Conservation (phyloP, 441 rosid genomes). For the Eruca vesicaria region DNA sequence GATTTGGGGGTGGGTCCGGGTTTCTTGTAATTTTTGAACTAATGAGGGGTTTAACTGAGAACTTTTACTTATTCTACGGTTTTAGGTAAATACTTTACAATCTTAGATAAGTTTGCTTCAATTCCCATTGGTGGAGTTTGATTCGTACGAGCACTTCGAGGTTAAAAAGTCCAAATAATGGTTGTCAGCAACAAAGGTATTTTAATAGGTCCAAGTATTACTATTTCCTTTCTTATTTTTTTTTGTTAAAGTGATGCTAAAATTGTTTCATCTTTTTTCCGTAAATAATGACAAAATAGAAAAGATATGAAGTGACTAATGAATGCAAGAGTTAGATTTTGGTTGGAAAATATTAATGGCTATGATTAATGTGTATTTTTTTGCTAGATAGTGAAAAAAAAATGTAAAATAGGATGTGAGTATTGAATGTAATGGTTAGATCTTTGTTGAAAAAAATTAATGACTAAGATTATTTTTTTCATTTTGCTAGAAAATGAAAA, state of each 20-base stretch:
- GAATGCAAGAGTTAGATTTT: too few relatives aligned
- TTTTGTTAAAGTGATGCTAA: background rate
- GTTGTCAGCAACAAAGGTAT: background rate
- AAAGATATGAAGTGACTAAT: too few relatives aligned
- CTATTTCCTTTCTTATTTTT: background rate
- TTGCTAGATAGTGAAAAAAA: too few relatives aligned
- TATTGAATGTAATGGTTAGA: background rate
- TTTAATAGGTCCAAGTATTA: background rate
- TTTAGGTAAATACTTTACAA: background rate
- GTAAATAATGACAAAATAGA: background rate
- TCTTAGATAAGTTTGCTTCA: background rate
- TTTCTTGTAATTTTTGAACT: background rate
- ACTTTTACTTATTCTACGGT: background rate
- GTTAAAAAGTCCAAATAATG: background rate
- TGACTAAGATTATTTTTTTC: background rate
- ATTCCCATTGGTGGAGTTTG: slow-evolving; percentile 10
- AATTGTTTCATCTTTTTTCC: background rate
- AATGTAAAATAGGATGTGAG: background rate
- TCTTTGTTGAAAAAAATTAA: background rate
- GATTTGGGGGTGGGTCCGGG: background rate
- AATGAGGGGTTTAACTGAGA: background rate
- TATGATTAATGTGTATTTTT: too few relatives aligned
- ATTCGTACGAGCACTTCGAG: background rate
- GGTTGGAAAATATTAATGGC: too few relatives aligned
- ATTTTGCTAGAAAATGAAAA: background rate